A percentile compares a stretch with the other conserved stretches of the same genome.
Evolutionary conservation across 257 asterid species (phyloP).

Genomic region (Jasminum sambac): DNA sequence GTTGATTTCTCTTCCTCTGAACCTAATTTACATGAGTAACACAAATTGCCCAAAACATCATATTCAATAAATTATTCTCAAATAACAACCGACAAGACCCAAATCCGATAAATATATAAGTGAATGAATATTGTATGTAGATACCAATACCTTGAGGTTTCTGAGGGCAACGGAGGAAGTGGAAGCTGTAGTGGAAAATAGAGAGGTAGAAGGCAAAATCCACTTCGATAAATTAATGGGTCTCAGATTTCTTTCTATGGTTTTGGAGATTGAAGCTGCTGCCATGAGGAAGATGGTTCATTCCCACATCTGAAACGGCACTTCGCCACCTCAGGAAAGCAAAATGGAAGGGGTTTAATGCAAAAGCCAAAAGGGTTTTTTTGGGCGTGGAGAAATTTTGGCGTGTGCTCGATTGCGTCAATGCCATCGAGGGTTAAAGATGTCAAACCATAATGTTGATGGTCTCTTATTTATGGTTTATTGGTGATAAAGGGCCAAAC

Average conservation of each 20-base stretch:
- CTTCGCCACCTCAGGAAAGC: neutral
- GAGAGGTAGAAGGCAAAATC: constrained; percentile 33
- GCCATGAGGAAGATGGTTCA: constrained; percentile 35
- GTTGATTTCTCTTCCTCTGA: constrained; percentile 60
- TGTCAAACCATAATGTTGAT: too few relatives aligned
- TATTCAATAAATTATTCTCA: constrained; percentile 4
- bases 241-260: constrained; percentile 47
- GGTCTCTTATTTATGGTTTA: too few relatives aligned
- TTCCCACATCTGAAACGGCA: constrained; percentile 25
- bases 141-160: constrained; percentile 43
- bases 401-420: neutral
- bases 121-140: neutral
- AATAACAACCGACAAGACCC: neutral
- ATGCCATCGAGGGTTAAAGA: neutral
- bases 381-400: neutral
- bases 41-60: constrained; percentile 14
- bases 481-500: too few relatives aligned
- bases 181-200: constrained; percentile 45
- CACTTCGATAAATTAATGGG: constrained; percentile 14
- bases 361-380: neutral
- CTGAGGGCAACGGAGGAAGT: constrained; percentile 40
- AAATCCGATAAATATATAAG: neutral
- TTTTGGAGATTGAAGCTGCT: constrained; percentile 47
- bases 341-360: constrained; percentile 3
- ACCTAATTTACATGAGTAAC: neutral